These are phyloP conservation scores for Pichia gijzeniarum DNA, from an alignment of 805 yeast species.

Conservation along the genomic window DNA sequence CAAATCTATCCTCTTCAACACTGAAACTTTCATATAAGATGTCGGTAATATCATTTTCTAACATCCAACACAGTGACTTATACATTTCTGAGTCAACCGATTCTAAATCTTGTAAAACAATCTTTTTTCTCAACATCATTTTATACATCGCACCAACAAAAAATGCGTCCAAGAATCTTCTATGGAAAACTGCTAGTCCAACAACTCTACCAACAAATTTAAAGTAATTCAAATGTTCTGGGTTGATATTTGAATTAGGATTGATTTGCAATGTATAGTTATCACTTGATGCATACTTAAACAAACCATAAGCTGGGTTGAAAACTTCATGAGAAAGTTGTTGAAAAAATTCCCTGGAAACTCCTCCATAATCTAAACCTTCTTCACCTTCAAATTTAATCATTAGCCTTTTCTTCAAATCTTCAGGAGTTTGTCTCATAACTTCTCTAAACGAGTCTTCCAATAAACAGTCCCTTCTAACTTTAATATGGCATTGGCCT, in stretches of 20 bases:
- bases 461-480: constrained; percentile 90
- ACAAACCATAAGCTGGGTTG: constrained; percentile 94
- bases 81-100: constrained; percentile 98
- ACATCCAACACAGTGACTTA: constrained; percentile 90
- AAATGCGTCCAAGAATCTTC: constrained; percentile 96
- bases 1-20: constrained; percentile 85
- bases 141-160: constrained; percentile 97
- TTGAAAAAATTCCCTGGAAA: constrained; percentile 95
- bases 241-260: constrained; percentile 94
- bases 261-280: constrained; percentile 96
- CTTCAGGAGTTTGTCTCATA: constrained; percentile 98
- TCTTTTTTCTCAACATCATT: constrained; percentile 94
- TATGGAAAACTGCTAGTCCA: constrained; percentile 96
- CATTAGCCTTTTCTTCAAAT: constrained; percentile 94
- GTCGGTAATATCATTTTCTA: constrained; percentile 89
- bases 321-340: constrained; percentile 97
- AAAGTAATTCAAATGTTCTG: constrained; percentile 96
- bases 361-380: constrained; percentile 99
- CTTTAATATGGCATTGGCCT: constrained; percentile 98
- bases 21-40: constrained; percentile 84
- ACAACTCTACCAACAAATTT: constrained; percentile 98
- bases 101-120: constrained; percentile 94
- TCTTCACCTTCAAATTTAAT: constrained; percentile 99
- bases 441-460: constrained; percentile 98
- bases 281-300: constrained; percentile 96